Evolutionary conservation across 2,329 filamentous ascomycete genomes (phyloP).

Genomic region (Pleoardoris graminearum): DNA sequence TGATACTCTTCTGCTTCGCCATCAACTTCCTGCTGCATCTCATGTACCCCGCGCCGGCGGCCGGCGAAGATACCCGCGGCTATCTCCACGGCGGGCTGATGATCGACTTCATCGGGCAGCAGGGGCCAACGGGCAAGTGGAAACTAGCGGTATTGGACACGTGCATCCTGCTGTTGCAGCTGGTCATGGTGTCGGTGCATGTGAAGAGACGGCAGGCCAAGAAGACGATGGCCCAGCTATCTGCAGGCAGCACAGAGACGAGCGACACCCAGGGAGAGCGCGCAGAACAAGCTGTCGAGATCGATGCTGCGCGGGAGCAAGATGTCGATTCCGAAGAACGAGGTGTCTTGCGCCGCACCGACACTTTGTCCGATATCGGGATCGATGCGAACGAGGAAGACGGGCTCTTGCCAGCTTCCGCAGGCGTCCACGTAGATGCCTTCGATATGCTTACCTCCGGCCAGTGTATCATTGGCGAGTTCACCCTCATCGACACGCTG

Average conservation of each 20-base stretch:
- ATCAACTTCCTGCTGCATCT: slow-evolving; percentile 61
- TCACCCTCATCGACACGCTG: slow-evolving; percentile 48
- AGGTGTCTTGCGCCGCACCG: slow-evolving; percentile 52
- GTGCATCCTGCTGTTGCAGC: slow-evolving; percentile 58
- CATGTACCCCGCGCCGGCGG: slow-evolving; percentile 45
- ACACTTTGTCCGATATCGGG: slow-evolving; percentile 43
- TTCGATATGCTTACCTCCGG: slow-evolving; percentile 53
- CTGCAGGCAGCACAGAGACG: slow-evolving; percentile 21
- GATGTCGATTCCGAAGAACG: slow-evolving; percentile 64
- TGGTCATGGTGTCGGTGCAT: slow-evolving; percentile 60
- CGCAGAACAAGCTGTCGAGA: slow-evolving; percentile 17
- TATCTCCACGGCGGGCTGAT: slow-evolving; percentile 66
- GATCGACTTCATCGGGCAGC: slow-evolving; percentile 67
- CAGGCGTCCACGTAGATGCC: slow-evolving; percentile 30
- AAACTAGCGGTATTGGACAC: slow-evolving; percentile 58
- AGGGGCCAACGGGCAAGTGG: slow-evolving; percentile 58
- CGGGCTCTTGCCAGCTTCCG: slow-evolving; percentile 33
- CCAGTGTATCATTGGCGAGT: slow-evolving; percentile 51
- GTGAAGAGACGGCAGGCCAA: slow-evolving; percentile 57
- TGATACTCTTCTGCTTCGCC: slow-evolving; percentile 58
- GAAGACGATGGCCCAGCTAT: slow-evolving; percentile 38
- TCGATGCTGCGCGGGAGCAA: slow-evolving; percentile 45
- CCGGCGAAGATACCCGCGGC: slow-evolving; percentile 53
- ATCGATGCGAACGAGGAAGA: slow-evolving; percentile 47
- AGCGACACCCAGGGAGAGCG: slow-evolving; percentile 5